Evolutionary conservation across 2,329 filamentous ascomycete genomes (phyloP).

Genomic region (Calonectria montana): DNA sequence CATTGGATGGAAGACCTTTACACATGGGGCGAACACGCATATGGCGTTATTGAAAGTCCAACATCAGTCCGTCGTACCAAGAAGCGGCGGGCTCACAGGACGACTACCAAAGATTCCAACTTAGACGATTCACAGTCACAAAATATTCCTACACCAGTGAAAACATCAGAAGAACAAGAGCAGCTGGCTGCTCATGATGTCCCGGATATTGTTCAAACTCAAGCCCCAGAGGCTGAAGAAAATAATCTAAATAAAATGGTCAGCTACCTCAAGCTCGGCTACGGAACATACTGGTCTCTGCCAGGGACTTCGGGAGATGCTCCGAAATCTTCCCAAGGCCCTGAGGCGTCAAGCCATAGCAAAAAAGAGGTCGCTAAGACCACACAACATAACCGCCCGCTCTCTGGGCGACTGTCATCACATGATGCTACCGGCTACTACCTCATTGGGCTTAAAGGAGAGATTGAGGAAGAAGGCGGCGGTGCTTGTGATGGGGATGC

Average conservation of each 20-base stretch:
- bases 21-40: slow-evolving; percentile 83
- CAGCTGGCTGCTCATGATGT: neutral
- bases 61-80: slow-evolving; percentile 69
- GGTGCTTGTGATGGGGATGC: slow-evolving; percentile 45
- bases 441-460: slow-evolving; percentile 75
- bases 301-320: slow-evolving; percentile 41
- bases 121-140: slow-evolving; percentile 3
- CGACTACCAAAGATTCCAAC: slow-evolving; percentile 15
- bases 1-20: slow-evolving; percentile 93
- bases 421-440: slow-evolving; percentile 61
- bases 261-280: slow-evolving; percentile 74
- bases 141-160: neutral
- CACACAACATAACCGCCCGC: slow-evolving; percentile 23
- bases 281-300: slow-evolving; percentile 74
- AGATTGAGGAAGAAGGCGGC: slow-evolving; percentile 62
- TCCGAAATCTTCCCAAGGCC: slow-evolving; percentile 23
- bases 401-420: slow-evolving; percentile 34
- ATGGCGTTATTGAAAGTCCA: slow-evolving; percentile 85
- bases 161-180: neutral
- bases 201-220: slow-evolving; percentile 30
- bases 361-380: slow-evolving; percentile 27
- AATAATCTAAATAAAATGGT: slow-evolving; percentile 66
- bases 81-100: slow-evolving; percentile 45
- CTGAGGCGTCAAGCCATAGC: slow-evolving; percentile 19
- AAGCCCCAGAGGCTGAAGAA: slow-evolving; percentile 37